Conservation (phyloP, 1,139 yeast genomes). For the Taphrina deformans region DNA sequence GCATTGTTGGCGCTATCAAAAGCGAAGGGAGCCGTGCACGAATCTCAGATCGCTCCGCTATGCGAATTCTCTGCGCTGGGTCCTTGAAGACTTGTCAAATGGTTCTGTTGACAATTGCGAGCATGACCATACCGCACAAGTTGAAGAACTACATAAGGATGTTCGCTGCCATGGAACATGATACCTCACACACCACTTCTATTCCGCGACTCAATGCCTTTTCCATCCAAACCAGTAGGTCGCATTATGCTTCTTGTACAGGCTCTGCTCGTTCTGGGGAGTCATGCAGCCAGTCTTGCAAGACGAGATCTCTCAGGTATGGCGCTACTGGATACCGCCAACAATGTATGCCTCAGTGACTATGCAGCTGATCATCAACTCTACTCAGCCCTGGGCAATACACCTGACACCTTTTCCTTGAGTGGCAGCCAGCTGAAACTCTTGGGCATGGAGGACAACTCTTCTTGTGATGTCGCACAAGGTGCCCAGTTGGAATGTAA, state of each 20-base stretch:
- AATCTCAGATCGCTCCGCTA: no score
- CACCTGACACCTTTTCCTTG: neutral
- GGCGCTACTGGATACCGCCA: neutral
- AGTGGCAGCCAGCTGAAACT: neutral
- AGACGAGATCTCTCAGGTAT: neutral
- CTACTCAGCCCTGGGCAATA: neutral
- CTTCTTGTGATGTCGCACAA: conserved; percentile 6
- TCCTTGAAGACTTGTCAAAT: no score
- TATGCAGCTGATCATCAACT: neutral
- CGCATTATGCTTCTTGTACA: neutral
- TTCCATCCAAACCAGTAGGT: neutral
- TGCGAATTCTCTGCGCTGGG: no score
- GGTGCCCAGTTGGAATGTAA: conserved; percentile 1
- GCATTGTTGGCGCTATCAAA: no score
- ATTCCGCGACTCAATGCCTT: neutral
- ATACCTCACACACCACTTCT: neutral
- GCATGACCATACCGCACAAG: no score
- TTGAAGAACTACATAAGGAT: neutral
- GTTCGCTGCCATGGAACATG: no score
- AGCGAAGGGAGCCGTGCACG: no score
- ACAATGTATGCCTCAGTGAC: conserved; percentile 3
- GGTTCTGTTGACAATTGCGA: no score
- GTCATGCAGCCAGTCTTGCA: neutral
- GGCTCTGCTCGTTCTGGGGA: neutral
- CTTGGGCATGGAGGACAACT: neutral